A percentile compares a stretch with the other conserved stretches of the same genome.
phyloP scores from a whole-genome alignment of 768 basidiomycete species.

The Chalciporus pseudorubinellus region DNA sequence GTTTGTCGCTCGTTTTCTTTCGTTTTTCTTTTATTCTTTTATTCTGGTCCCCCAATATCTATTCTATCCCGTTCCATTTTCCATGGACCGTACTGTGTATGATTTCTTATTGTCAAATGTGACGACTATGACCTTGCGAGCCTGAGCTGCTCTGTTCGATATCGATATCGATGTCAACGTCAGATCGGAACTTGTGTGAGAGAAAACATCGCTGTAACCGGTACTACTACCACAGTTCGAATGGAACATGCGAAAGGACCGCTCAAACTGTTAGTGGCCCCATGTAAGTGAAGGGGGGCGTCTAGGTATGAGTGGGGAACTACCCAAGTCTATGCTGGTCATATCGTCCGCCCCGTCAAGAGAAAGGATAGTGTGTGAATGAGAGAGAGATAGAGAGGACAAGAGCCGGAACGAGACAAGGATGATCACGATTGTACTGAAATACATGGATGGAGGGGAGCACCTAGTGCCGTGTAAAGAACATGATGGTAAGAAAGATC shows the following conservation, averaged over 20 bases:
- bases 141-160: not conserved
- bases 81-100: constrained; percentile 7
- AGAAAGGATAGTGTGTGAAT: not conserved
- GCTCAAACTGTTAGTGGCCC: not conserved
- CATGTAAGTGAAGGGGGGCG: not conserved
- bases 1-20: constrained; percentile 10
- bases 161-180: not conserved
- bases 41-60: not conserved
- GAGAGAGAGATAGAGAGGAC: too few relatives aligned
- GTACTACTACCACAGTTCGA: constrained; percentile 20
- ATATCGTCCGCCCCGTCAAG: constrained; percentile 12
- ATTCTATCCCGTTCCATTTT: constrained; percentile 2
- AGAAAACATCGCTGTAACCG: constrained; percentile 10
- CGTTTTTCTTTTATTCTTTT: not conserved
- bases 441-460: constrained; percentile 18
- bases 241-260: constrained; percentile 11
- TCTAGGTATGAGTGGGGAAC: constrained; percentile 8
- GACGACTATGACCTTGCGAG: not conserved
- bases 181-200: not conserved
- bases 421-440: constrained; percentile 12
- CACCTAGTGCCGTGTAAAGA: constrained; percentile 5
- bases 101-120: not conserved
- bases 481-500: constrained; percentile 8
- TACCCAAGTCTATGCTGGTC: constrained; percentile 18
- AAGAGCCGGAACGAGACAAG: not conserved